Conservation (phyloP, 345 rosid genomes). For the Eucalyptus pumila region DNA sequence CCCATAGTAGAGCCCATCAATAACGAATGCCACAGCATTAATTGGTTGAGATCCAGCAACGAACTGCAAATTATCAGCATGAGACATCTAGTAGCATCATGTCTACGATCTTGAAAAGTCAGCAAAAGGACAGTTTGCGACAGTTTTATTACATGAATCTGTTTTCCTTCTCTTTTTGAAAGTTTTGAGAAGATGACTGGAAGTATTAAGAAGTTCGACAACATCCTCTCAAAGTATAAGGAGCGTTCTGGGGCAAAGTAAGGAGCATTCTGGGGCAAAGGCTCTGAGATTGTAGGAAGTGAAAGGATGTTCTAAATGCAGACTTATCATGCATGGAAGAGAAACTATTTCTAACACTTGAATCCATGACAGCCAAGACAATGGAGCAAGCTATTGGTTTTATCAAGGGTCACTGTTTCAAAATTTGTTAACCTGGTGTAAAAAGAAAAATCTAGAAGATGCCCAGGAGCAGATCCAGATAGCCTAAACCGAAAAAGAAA, state of each 20-base stretch:
- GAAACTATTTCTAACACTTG: not conserved
- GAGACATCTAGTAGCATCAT: not conserved
- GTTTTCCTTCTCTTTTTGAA: not conserved
- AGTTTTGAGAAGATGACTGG: not conserved
- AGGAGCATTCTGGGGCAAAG: not conserved
- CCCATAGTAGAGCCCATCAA: conserved; percentile 91
- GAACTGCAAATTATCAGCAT: conserved; percentile 25
- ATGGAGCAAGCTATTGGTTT: not conserved
- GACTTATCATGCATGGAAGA: not conserved
- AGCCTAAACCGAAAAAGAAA: not conserved
- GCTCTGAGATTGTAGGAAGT: not conserved
- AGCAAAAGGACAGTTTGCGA: not conserved
- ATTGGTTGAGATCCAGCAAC: conserved; percentile 93
- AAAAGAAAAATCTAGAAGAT: not conserved
- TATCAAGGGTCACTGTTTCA: not conserved
- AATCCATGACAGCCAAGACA: not conserved
- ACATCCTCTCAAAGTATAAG: not conserved
- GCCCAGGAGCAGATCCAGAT: not conserved
- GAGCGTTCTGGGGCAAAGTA: not conserved
- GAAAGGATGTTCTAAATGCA: not conserved
- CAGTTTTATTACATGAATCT: not conserved
- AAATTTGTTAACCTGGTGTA: not conserved
- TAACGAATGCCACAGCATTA: conserved; percentile 82
- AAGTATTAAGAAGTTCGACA: not conserved
- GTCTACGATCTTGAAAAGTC: not conserved